Evolutionary conservation across 2,329 filamentous ascomycete genomes (phyloP).

Genomic region (Periglandula ipomoeae): DNA sequence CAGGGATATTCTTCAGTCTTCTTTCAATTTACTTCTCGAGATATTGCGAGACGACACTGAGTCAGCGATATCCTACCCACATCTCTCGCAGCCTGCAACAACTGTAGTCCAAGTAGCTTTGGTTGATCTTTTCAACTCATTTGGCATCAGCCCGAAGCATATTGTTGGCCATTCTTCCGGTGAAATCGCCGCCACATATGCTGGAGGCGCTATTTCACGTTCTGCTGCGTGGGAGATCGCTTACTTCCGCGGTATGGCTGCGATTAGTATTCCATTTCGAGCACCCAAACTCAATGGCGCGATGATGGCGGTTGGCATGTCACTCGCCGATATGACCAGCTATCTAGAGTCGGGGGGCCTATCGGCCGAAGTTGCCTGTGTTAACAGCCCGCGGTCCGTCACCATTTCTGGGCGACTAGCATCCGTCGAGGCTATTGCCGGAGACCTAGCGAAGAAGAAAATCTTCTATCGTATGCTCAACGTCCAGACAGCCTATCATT

Average conservation of each 20-base stretch:
- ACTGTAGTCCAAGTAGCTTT: constrained; percentile 34
- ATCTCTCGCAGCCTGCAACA: constrained; percentile 31
- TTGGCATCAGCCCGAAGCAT: constrained; percentile 21
- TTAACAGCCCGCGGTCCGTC: constrained; percentile 34
- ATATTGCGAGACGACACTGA: constrained; percentile 18
- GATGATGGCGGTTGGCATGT: constrained; percentile 34
- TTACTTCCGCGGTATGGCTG: constrained; percentile 30
- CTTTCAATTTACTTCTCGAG: constrained; percentile 27
- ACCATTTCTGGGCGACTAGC: constrained; percentile 33
- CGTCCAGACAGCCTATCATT: constrained; percentile 35
- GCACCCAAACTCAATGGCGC: constrained; percentile 22
- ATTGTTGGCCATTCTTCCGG: constrained; percentile 38
- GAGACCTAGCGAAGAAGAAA: constrained; percentile 20
- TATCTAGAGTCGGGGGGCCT: constrained; percentile 17
- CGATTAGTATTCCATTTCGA: constrained; percentile 19
- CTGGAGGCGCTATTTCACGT: constrained; percentile 25
- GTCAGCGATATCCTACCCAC: constrained; percentile 23
- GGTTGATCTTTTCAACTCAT: constrained; percentile 28
- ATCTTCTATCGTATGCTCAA: constrained; percentile 27
- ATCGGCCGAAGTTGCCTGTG: constrained; percentile 29
- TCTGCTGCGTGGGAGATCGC: constrained; percentile 32
- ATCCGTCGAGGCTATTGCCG: constrained; percentile 21
- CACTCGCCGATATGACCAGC: constrained; percentile 15
- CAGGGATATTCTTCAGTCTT: constrained; percentile 18
- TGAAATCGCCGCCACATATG: constrained; percentile 37